Evolutionary conservation across 495 filamentous ascomycete genomes (phyloP).

Genomic region (Oleoguttula mirabilis): DNA sequence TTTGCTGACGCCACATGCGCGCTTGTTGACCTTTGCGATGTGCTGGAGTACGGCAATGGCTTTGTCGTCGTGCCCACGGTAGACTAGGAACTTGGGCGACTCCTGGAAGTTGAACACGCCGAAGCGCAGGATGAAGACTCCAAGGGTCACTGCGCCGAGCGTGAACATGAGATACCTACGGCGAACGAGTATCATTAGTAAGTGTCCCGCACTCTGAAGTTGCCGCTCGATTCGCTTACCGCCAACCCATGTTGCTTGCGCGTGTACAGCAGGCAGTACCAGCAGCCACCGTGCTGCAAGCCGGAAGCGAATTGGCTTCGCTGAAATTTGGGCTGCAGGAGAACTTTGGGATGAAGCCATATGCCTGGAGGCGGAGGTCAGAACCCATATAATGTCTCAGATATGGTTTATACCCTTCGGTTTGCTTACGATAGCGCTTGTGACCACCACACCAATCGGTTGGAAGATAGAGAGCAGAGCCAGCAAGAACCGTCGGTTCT

Average conservation of each 20-base stretch:
- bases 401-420: too few relatives aligned
- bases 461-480: conserved; percentile 39
- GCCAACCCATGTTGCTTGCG: conserved; percentile 42
- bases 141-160: conserved; percentile 32
- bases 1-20: conserved; percentile 25
- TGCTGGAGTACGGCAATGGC: conserved; percentile 33
- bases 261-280: conserved; percentile 36
- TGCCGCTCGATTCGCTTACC: too few relatives aligned
- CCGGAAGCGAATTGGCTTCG: conserved; percentile 22
- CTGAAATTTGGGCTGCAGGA: conserved; percentile 30
- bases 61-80: conserved; percentile 33
- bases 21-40: conserved; percentile 32
- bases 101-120: conserved; percentile 36
- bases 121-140: conserved; percentile 37
- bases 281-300: conserved; percentile 26
- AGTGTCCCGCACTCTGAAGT: too few relatives aligned
- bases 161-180: conserved; percentile 42
- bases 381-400: too few relatives aligned
- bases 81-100: conserved; percentile 36
- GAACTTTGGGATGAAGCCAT: conserved; percentile 35
- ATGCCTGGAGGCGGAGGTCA: too few relatives aligned
- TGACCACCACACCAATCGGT: conserved; percentile 36
- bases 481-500: conserved; percentile 37
- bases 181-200: too few relatives aligned
- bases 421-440: conserved; percentile 34